Evolutionary conservation across 2,329 filamentous ascomycete species (phyloP).

Genomic region (Colletotrichum tropicicola): DNA sequence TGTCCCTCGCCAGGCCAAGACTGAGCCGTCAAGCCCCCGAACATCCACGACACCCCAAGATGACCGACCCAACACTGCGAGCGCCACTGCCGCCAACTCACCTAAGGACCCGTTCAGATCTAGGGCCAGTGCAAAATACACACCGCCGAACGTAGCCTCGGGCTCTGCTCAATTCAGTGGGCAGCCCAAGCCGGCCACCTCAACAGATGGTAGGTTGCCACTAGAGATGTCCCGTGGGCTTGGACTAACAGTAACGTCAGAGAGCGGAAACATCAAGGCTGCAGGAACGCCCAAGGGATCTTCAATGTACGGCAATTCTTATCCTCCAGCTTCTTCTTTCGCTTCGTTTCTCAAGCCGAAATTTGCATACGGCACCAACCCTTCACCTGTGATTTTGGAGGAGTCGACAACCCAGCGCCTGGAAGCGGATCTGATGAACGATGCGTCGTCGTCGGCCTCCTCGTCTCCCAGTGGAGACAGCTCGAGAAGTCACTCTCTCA

Average conservation of each 20-base stretch:
- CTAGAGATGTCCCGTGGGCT: background rate
- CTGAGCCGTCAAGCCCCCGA: constrained; percentile 22
- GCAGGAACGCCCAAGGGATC: constrained; percentile 41
- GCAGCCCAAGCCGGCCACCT: constrained; percentile 2
- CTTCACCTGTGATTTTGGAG: background rate
- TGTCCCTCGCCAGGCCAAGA: constrained; percentile 33
- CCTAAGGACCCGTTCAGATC: constrained; percentile 29
- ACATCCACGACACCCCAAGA: constrained; percentile 22
- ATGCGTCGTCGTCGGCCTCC: background rate
- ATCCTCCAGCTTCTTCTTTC: constrained; percentile 9
- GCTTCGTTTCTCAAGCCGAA: constrained; percentile 2
- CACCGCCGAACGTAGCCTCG: constrained; percentile 20
- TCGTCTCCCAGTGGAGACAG: constrained; percentile 31
- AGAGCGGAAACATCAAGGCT: background rate
- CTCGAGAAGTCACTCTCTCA: constrained; percentile 34
- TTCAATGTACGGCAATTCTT: constrained; percentile 57
- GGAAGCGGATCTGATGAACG: background rate
- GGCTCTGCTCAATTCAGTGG: background rate
- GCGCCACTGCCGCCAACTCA: constrained; percentile 15
- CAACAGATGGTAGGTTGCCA: background rate
- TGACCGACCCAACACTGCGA: constrained; percentile 20
- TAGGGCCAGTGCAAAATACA: constrained; percentile 30
- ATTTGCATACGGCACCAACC: background rate
- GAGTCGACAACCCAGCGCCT: background rate
- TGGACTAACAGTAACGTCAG: background rate